Evolutionary conservation across 495 filamentous ascomycete genomes (phyloP).

Genomic region (Thozetella sp.): DNA sequence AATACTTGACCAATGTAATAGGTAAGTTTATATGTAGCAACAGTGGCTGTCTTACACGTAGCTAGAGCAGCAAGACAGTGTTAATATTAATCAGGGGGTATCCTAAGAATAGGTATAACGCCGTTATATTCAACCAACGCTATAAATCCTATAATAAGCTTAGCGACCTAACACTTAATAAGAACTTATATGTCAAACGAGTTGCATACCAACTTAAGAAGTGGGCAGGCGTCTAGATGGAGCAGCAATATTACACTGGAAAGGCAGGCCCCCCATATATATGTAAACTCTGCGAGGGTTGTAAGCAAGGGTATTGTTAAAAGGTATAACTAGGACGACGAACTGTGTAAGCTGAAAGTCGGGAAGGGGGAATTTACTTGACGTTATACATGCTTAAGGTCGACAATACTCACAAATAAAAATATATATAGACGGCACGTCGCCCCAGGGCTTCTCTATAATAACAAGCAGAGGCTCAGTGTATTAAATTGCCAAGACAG

Average conservation of each 20-base stretch:
- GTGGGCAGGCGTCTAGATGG: slow-evolving; percentile 21
- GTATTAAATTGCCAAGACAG: too few species aligned
- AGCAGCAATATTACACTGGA: neutral
- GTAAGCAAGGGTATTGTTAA: slow-evolving; percentile 15
- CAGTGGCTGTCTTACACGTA: slow-evolving; percentile 6
- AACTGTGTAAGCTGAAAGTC: too few species aligned
- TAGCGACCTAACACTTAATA: slow-evolving; percentile 18
- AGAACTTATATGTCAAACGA: slow-evolving; percentile 26
- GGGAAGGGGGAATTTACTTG: too few species aligned
- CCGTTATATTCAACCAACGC: slow-evolving; percentile 25
- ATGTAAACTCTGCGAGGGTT: slow-evolving; percentile 25
- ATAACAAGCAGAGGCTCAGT: too few species aligned
- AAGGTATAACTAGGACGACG: too few species aligned
- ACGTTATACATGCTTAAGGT: too few species aligned
- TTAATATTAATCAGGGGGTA: slow-evolving; percentile 21
- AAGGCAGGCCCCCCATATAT: slow-evolving; percentile 15
- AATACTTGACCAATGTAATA: slow-evolving; percentile 24
- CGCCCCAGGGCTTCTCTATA: too few species aligned
- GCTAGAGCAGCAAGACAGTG: slow-evolving; percentile 32
- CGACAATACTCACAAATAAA: too few species aligned
- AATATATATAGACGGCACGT: too few species aligned
- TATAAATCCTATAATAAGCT: slow-evolving; percentile 20
- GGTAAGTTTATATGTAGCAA: slow-evolving; percentile 23
- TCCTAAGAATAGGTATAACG: slow-evolving; percentile 23
- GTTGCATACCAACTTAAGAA: slow-evolving; percentile 26